Evolutionary conservation across 1,284 basidiomycete genomes (phyloP).

Genomic region (Sporisorium sorghi): DNA sequence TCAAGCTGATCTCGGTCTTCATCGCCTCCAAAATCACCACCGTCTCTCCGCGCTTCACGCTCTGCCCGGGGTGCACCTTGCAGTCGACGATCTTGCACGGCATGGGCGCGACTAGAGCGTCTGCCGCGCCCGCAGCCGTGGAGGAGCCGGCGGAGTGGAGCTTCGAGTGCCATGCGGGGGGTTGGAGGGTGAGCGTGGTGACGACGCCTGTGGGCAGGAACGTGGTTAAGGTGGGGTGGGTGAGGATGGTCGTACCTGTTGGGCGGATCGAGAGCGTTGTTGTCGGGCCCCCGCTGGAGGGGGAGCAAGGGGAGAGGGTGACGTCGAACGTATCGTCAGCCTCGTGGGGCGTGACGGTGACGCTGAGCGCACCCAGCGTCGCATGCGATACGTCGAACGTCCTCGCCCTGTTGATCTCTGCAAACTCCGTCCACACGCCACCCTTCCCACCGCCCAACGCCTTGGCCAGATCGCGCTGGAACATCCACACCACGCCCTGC

Average conservation of each 20-base stretch:
- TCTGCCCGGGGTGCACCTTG: constrained; percentile 82
- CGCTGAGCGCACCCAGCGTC: constrained; percentile 19
- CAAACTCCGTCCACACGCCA: constrained; percentile 25
- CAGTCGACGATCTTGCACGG: constrained; percentile 76
- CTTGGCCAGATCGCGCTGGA: constrained; percentile 72
- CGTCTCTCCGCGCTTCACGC: constrained; percentile 81
- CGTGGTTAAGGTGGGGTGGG: constrained; percentile 16
- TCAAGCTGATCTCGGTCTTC: constrained; percentile 81
- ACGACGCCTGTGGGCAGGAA: constrained; percentile 34
- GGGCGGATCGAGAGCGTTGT: constrained; percentile 62
- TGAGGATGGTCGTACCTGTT: constrained; percentile 9
- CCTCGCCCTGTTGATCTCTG: not conserved
- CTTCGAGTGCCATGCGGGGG: constrained; percentile 29
- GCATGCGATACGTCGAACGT: constrained; percentile 18
- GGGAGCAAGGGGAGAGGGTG: constrained; percentile 73
- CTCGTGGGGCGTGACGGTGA: constrained; percentile 1
- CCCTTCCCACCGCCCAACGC: constrained; percentile 69
- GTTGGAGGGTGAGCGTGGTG: constrained; percentile 10
- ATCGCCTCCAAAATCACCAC: constrained; percentile 90
- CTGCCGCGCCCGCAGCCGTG: not conserved
- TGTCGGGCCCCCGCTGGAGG: not conserved
- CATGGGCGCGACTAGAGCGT: constrained; percentile 36
- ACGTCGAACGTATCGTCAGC: not conserved
- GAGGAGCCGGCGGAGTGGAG: constrained; percentile 13
- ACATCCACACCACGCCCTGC: constrained; percentile 22